Base-by-base conservation (phyloP, 139 green algal genomes). In the Chlamydomonas applanata region DNA sequence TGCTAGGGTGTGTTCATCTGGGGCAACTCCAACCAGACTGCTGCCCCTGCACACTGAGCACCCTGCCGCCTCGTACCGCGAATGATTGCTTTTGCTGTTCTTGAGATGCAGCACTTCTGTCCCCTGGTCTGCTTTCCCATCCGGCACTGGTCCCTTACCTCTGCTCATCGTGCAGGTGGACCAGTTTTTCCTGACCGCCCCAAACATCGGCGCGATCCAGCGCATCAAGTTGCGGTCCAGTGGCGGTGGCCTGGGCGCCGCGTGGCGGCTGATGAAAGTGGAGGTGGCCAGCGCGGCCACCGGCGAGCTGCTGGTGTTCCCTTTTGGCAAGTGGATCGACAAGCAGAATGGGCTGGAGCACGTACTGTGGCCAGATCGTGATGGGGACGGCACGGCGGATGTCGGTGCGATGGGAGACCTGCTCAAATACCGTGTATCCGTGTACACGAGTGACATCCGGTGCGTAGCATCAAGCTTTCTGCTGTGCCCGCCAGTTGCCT, bases 191-290 rank as follows among this genome's bases (percentile, higher is more conserved):
- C 1, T 83, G 20, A n/a, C 76, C 27, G 66, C 52, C 5, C 68
- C 46, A 34, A 85, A 92, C 78, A 69, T 90, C 20, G 87, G 87
- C 5, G 40, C 54, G 5, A 82, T 91, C 44, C 72, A 72, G 52
- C 74, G 74, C 20, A 44, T 90, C 11, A 85, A 83, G 57, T 52
- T 85, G 17, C 57, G 74, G 25, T 82, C 73, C 49, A 83, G 80
- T 25, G 72, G 72, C 36, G 67, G 17, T 25, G 83, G 83, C 27
- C 77, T 89, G 61, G 83, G 83, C 1, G 75, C 83, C 0, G 83
- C 83, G 0, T 89, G 83, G 82, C 81, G 81, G 44, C 73, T 87
- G 22, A 45, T 66, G 22, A 34, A 75, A 54, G 74, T 91, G 65
- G 73, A 78, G 34, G 70, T 85, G 33, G 68, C 73, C 20, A 73